Conservation (phyloP, 257 asterid genomes). For the Solanum medicagineum region DNA sequence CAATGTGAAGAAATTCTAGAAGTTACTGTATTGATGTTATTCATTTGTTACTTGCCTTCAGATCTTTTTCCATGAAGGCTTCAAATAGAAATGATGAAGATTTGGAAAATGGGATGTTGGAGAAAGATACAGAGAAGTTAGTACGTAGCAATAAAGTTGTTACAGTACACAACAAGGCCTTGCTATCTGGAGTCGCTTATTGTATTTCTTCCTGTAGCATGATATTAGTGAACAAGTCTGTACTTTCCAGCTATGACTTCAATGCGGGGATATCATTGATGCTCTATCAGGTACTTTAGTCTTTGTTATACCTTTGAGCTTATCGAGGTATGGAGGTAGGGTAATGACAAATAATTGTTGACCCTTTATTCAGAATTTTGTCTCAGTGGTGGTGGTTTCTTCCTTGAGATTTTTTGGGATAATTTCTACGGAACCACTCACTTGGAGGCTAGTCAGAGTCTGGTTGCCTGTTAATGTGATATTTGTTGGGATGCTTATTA, state of each 20-base stretch:
- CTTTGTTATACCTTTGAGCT: not conserved
- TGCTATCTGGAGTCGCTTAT: slow-evolving; percentile 72
- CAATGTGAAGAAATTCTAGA: not conserved
- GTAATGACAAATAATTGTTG: not conserved
- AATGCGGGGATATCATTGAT: slow-evolving; percentile 89
- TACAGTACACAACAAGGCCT: slow-evolving; percentile 45
- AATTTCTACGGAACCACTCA: slow-evolving; percentile 72
- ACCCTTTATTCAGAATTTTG: slow-evolving; percentile 57
- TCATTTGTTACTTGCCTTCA: not conserved
- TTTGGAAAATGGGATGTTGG: slow-evolving; percentile 49
- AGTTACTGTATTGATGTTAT: not conserved
- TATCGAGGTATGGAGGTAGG: not conserved
- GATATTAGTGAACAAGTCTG: slow-evolving; percentile 88
- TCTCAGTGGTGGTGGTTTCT: slow-evolving; percentile 57
- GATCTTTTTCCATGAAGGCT: slow-evolving; percentile 35
- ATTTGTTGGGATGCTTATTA: slow-evolving; percentile 93
- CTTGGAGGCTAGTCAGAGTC: slow-evolving; percentile 83
- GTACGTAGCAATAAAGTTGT: slow-evolving; percentile 25
- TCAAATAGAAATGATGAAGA: slow-evolving; percentile 37
- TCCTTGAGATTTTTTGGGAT: slow-evolving; percentile 48
- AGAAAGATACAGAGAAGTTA: slow-evolving; percentile 36
- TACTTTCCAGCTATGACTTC: slow-evolving; percentile 80
- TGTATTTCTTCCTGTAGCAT: slow-evolving; percentile 84
- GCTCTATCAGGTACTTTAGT: slow-evolving; percentile 70
- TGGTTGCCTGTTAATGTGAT: slow-evolving; percentile 89